phyloP scores from a whole-genome alignment of 371 early-diverging fungal genomes.

The Scutellospora calospora region DNA sequence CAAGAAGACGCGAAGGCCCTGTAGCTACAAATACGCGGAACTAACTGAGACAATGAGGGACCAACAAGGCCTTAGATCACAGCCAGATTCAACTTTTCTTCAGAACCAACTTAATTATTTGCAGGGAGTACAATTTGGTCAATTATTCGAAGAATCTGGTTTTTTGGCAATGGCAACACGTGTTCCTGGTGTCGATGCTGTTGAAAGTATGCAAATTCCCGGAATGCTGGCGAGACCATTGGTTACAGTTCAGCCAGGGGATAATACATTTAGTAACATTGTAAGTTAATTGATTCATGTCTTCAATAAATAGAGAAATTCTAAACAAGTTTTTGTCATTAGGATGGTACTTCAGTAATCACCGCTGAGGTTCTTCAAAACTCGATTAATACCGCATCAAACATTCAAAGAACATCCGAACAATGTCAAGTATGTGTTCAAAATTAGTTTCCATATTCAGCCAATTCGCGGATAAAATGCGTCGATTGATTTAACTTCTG shows the following conservation, averaged over 20 bases:
- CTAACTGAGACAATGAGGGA: conserved; percentile 10
- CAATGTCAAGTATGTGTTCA: conserved; percentile 35
- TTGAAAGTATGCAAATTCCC: neutral
- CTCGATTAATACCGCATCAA: conserved; percentile 27
- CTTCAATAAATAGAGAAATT: neutral
- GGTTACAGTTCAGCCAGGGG: neutral
- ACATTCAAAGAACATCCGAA: conserved; percentile 22
- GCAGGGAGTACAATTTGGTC: conserved; percentile 3
- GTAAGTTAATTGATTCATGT: neutral
- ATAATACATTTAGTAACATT: neutral
- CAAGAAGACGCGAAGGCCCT: conserved; percentile 22
- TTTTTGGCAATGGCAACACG: conserved; percentile 11
- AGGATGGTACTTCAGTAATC: conserved; percentile 22
- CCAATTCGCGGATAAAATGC: neutral
- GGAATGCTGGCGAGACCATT: conserved; percentile 19
- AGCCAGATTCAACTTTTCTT: neutral
- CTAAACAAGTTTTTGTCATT: neutral
- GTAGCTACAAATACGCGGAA: conserved; percentile 33
- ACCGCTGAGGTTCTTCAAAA: conserved; percentile 3
- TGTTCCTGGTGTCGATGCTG: neutral
- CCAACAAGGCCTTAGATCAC: neutral
- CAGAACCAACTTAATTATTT: conserved; percentile 17
- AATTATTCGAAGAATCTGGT: conserved; percentile 11
- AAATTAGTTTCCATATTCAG: neutral
- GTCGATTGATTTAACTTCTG: too few relatives aligned